These are phyloP conservation scores for Pneumocystis oryctolagi DNA, from an alignment of 1,139 yeast species.

Conservation along the genomic window DNA sequence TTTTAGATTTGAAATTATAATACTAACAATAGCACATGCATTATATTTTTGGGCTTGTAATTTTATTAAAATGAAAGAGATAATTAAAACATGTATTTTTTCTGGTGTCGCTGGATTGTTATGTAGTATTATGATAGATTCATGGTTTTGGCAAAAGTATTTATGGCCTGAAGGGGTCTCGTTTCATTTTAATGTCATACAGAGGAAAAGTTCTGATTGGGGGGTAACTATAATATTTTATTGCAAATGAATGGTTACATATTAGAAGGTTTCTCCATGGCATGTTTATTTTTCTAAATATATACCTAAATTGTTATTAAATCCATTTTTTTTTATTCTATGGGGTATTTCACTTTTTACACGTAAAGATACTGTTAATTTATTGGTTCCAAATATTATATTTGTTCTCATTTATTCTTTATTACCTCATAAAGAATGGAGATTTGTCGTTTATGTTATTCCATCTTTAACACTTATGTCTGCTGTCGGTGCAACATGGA, in stretches of 20 bases:
- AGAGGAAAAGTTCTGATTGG: slow-evolving; percentile 66
- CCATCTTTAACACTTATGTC: slow-evolving; percentile 57
- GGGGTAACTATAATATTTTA: slow-evolving; percentile 30
- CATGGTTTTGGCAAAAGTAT: slow-evolving; percentile 53
- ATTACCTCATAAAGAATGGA: slow-evolving; percentile 91
- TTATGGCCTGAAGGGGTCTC: slow-evolving; percentile 60
- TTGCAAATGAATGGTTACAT: not conserved
- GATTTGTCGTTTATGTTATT: slow-evolving; percentile 61
- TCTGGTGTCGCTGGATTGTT: slow-evolving; percentile 44
- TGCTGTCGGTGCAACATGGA: slow-evolving; percentile 42
- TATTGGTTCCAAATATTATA: slow-evolving; percentile 17
- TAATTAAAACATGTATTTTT: slow-evolving; percentile 30
- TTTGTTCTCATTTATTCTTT: slow-evolving; percentile 52
- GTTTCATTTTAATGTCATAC: slow-evolving; percentile 55
- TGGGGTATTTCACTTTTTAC: slow-evolving; percentile 25
- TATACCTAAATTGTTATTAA: slow-evolving; percentile 39
- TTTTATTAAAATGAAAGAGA: slow-evolving; percentile 28
- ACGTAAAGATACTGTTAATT: slow-evolving; percentile 3
- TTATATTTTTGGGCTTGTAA: slow-evolving; percentile 28
- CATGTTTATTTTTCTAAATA: slow-evolving; percentile 42
- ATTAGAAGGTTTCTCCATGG: slow-evolving; percentile 46
- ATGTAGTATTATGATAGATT: slow-evolving; percentile 43
- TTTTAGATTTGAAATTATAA: slow-evolving; percentile 58
- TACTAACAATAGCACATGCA: slow-evolving; percentile 38
- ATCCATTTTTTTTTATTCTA: slow-evolving; percentile 42